Base-by-base conservation (phyloP, 768 basidiomycete genomes). In the Auricularia cornea region DNA sequence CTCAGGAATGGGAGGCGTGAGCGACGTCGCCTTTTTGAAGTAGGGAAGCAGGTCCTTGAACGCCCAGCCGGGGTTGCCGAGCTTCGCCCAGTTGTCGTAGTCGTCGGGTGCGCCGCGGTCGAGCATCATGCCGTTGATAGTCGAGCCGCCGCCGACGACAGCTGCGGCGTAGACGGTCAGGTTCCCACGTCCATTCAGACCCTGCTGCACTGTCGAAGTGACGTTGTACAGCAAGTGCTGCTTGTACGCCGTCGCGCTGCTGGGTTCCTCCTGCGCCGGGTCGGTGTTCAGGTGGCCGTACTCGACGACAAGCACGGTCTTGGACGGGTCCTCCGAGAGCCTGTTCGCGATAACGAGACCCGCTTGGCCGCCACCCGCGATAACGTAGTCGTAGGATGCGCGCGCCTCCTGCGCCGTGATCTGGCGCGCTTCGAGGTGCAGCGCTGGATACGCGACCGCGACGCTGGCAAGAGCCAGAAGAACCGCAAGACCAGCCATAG, bases 351-450 rank as follows among this genome's bases (percentile, higher is more conserved):
- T 63, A 2, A 73, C 72, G 35, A 74, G 62, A 14, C 75, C 74
- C 14, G 70, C 70, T 23, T 74, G 64, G 23, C 75, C 75, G 62
- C 74, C 75, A 28, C 75, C 75, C 12, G 68, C 72, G 62, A 76
- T 73, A 59, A 76, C 69, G 65, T 70, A 76, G 33, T 76, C 74
- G 61, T 69, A 76, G 3, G 70, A 29, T 26, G 54, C 12, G 12
- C 28, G 23, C 8, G 30, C 28, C 54, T 57, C 54, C 16, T 16
- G 12, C 26, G 28, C 28, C 26, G 54, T 28, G 8, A 57, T 57
- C 54, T 57, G 18, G 54, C 54, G 54, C 54, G 54, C 54, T 2
- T 10, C n/a, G 20, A 52, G 51, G 10, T 48, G 44, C 16, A 48
- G 44, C 44, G 16, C 20, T 6, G 44, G 20, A 23, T 3, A 48